Percentiles rank a stretch among this genome's conserved stretches.
phyloP scores from a whole-genome alignment of 2,329 filamentous ascomycete genomes.

The Elsinoe necatrix region DNA sequence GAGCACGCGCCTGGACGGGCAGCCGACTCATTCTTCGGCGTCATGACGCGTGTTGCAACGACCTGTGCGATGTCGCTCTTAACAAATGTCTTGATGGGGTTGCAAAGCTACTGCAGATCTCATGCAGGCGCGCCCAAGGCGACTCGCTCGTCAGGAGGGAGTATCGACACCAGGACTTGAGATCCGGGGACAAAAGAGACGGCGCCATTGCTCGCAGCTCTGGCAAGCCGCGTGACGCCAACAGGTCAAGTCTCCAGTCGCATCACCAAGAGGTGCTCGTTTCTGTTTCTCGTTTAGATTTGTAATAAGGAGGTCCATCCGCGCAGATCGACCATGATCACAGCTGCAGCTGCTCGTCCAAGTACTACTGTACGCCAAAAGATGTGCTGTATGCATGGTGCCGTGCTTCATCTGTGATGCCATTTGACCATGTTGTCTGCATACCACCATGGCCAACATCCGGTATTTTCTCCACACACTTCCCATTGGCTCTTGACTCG shows the following conservation, averaged over 20 bases:
- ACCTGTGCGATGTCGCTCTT: neutral
- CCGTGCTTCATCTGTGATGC: neutral
- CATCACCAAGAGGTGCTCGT: neutral
- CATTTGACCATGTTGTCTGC: neutral
- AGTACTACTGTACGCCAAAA: neutral
- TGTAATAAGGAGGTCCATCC: neutral
- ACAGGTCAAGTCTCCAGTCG: neutral
- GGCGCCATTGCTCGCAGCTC: neutral
- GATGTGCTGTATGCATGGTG: neutral
- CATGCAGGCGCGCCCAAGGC: conserved; percentile 2
- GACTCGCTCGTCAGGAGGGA: neutral
- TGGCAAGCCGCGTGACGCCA: neutral
- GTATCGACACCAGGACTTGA: neutral
- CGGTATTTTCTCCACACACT: neutral
- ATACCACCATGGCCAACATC: neutral
- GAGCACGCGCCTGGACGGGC: neutral
- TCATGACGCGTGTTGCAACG: neutral
- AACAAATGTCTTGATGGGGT: neutral
- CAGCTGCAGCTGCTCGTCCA: neutral
- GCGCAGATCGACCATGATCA: neutral
- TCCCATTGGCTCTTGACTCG: neutral
- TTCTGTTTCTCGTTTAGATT: neutral
- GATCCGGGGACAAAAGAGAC: neutral
- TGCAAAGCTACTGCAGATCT: conserved; percentile 8
- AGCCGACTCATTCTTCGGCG: neutral